Evolutionary conservation across 306 rosid genomes (phyloP).

Genomic region (Quercus engelmannii): DNA sequence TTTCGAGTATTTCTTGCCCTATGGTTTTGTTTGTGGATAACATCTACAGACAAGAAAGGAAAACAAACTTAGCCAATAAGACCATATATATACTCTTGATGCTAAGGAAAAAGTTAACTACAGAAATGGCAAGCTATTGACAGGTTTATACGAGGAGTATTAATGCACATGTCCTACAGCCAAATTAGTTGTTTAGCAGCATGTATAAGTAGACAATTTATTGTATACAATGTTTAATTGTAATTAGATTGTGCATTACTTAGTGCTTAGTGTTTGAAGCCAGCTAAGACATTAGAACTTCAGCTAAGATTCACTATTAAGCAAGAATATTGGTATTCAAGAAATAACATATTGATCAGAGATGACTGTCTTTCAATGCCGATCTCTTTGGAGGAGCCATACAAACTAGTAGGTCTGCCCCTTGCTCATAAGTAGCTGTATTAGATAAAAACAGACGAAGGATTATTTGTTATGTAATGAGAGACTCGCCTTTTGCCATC

Average conservation of each 20-base stretch:
- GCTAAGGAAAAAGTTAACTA: not conserved
- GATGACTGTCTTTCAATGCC: no score
- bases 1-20: constrained; percentile 23
- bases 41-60: constrained; percentile 6
- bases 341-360: constrained; percentile 1
- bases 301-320: not conserved
- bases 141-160: no score
- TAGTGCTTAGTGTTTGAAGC: not conserved
- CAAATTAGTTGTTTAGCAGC: no score
- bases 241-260: no score
- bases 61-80: not conserved
- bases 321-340: not conserved
- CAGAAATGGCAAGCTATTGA: not conserved
- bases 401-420: no score
- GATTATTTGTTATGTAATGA: not conserved
- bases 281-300: not conserved
- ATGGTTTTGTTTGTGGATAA: constrained; percentile 13
- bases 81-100: not conserved
- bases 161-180: no score
- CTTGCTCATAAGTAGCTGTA: not conserved
- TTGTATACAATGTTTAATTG: constrained; percentile 17
- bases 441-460: not conserved
- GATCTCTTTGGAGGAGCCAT: no score
- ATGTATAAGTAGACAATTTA: not conserved
- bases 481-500: constrained; percentile 29